Conservation (phyloP, 352 stramenopile genomes). For the Globisporangium rhizosaccharum region DNA sequence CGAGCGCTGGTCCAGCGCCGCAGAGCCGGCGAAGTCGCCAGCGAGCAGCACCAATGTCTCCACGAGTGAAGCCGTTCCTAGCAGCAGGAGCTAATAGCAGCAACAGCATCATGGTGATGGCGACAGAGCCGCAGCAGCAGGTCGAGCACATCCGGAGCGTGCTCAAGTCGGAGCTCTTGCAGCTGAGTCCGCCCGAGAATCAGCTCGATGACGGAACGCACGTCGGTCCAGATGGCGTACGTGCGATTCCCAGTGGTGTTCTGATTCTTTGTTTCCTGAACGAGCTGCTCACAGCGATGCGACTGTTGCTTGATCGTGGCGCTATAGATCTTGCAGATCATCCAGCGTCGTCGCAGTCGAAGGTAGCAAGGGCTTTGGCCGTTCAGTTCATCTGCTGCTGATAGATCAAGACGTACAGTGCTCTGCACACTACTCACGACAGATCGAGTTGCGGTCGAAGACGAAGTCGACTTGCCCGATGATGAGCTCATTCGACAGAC, state of each 20-base stretch:
- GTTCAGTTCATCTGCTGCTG: no score
- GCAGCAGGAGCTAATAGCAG: neutral
- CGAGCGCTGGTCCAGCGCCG: slow-evolving; percentile 9
- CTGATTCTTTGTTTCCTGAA: slow-evolving; percentile 3
- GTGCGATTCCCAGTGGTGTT: slow-evolving; percentile 4
- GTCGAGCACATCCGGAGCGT: slow-evolving; percentile 54
- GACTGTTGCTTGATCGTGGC: neutral
- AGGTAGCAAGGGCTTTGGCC: slow-evolving; percentile 5
- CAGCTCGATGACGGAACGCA: slow-evolving; percentile 41
- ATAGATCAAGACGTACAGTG: no score
- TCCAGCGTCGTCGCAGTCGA: slow-evolving; percentile 40
- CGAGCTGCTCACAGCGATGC: neutral
- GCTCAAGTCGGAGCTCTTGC: slow-evolving; percentile 45
- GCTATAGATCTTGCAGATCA: slow-evolving; percentile 50
- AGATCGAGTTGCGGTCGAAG: no score
- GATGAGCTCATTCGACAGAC: no score
- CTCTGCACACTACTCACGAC: no score
- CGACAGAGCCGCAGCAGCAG: slow-evolving; percentile 14
- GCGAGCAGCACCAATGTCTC: neutral
- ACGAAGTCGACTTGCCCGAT: no score
- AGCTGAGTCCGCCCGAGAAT: slow-evolving; percentile 29
- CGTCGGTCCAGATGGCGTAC: slow-evolving; percentile 45
- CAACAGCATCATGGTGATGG: neutral
- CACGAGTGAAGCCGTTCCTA: slow-evolving; percentile 3
- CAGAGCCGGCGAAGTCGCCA: slow-evolving; percentile 1